Evolutionary conservation across 371 early-diverging fungal species (phyloP).

Genomic region (Mucor indicus): DNA sequence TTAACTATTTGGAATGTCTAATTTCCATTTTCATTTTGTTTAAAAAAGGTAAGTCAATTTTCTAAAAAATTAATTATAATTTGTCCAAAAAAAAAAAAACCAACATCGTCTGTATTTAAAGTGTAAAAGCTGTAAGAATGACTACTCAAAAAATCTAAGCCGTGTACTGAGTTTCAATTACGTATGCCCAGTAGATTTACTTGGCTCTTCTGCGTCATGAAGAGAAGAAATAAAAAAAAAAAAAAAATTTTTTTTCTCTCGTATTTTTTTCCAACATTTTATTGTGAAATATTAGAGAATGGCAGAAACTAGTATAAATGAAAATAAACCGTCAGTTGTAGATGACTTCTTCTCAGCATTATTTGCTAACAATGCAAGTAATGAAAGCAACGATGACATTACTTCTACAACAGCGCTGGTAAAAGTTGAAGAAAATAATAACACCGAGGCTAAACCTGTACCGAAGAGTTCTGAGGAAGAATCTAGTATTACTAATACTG

Average conservation of each 20-base stretch:
- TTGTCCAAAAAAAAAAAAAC: too few relatives aligned
- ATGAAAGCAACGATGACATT: background rate
- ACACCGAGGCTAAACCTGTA: constrained; percentile 51
- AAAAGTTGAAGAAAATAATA: constrained; percentile 71
- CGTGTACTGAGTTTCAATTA: too few relatives aligned
- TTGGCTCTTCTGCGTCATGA: too few relatives aligned
- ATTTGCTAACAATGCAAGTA: constrained; percentile 30
- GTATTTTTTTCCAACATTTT: background rate
- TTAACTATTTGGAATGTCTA: too few relatives aligned
- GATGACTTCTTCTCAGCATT: constrained; percentile 49
- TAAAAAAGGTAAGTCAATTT: too few relatives aligned
- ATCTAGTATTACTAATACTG: background rate
- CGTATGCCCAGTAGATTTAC: too few relatives aligned
- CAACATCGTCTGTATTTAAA: too few relatives aligned
- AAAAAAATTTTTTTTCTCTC: background rate
- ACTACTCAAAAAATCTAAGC: too few relatives aligned
- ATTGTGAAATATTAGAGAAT: background rate
- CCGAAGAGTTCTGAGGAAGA: background rate
- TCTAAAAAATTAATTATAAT: too few relatives aligned
- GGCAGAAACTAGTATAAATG: constrained; percentile 8
- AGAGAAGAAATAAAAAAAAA: too few relatives aligned
- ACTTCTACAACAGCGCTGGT: background rate
- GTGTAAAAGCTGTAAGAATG: too few relatives aligned
- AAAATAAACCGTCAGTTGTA: constrained; percentile 30
- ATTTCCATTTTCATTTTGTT: too few relatives aligned